Conservation (phyloP, 1,284 basidiomycete species). For the Austroboletus sp. region DNA sequence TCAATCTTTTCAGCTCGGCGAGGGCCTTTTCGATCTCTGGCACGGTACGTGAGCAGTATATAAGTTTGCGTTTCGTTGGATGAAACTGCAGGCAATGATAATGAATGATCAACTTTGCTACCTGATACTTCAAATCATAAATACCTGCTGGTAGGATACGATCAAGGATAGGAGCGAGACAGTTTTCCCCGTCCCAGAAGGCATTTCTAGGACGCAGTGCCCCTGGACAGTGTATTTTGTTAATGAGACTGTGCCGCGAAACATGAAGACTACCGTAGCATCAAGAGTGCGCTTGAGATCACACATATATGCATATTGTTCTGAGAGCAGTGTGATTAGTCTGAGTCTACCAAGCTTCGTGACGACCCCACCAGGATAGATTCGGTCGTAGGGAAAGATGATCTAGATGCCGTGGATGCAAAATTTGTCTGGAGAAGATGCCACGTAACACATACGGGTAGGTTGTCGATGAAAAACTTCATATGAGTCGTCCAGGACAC, state of each 20-base stretch:
- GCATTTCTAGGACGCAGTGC: conserved; percentile 99
- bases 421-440: conserved; percentile 1
- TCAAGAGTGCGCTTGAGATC: conserved; percentile 95
- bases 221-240: conserved; percentile 50
- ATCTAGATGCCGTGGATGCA: conserved; percentile 45
- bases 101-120: not conserved
- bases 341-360: conserved; percentile 1
- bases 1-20: conserved; percentile 88
- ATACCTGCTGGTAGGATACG: conserved; percentile 93
- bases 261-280: conserved; percentile 53
- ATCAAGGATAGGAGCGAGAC: conserved; percentile 94
- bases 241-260: not conserved
- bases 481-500: conserved; percentile 39
- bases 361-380: conserved; percentile 62
- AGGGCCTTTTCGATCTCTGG: conserved; percentile 99
- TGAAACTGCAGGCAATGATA: conserved; percentile 59
- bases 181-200: conserved; percentile 98
- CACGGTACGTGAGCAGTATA: conserved; percentile 99
- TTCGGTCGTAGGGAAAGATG: conserved; percentile 88
- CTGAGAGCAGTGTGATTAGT: conserved; percentile 36
- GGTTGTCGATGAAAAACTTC: conserved; percentile 95
- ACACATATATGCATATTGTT: conserved; percentile 99
- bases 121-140: not conserved
- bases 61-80: conserved; percentile 85
- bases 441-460: conserved; percentile 55